Conservation (phyloP, 202 grass and related monocot species). For the Panicum virgatum region DNA sequence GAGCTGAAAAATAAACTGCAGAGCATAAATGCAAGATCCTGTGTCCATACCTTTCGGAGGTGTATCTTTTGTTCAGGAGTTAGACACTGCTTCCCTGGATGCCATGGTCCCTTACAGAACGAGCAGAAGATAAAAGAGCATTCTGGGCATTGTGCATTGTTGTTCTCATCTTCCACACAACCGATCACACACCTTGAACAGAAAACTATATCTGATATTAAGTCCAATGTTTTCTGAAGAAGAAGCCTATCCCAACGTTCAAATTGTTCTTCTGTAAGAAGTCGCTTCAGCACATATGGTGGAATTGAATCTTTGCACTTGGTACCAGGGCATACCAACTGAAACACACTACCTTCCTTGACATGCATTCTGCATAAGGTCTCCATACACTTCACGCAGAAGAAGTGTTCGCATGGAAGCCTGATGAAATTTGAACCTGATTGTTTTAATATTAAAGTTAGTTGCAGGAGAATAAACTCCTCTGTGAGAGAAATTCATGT, state of each 20-base stretch:
- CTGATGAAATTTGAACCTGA: constrained; percentile 74
- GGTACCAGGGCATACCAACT: constrained; percentile 59
- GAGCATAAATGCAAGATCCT: not conserved
- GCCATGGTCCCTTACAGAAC: constrained; percentile 50
- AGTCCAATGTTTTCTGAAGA: constrained; percentile 67
- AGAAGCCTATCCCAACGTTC: constrained; percentile 45
- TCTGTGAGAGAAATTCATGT: not conserved
- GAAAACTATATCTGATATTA: constrained; percentile 69
- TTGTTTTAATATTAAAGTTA: constrained; percentile 15
- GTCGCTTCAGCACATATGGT: constrained; percentile 54
- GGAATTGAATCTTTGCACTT: constrained; percentile 64
- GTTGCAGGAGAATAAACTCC: not conserved
- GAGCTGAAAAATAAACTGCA: not conserved
- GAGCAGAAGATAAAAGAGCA: constrained; percentile 69
- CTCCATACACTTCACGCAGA: constrained; percentile 76
- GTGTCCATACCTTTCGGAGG: constrained; percentile 15
- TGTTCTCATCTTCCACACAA: constrained; percentile 58
- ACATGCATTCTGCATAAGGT: constrained; percentile 82
- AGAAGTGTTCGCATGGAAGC: constrained; percentile 71
- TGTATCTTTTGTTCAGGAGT: constrained; percentile 34
- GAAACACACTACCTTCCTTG: constrained; percentile 76
- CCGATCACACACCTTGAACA: constrained; percentile 65
- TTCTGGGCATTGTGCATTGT: constrained; percentile 68
- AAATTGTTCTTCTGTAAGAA: constrained; percentile 61
- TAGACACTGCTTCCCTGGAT: constrained; percentile 62